phyloP scores from a whole-genome alignment of 768 basidiomycete species.

The Cyathus striatus region DNA sequence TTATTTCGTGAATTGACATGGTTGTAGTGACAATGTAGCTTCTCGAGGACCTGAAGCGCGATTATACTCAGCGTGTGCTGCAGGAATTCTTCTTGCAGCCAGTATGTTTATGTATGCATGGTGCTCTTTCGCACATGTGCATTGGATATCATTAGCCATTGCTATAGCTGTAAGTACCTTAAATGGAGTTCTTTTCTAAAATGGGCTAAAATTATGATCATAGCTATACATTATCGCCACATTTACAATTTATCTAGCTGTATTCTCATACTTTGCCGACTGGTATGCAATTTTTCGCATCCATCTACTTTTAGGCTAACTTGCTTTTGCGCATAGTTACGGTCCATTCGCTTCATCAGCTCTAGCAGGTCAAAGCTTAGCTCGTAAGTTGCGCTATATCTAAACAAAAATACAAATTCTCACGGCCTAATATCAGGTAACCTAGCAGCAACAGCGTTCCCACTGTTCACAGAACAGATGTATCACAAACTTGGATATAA shows the following conservation, averaged over 20 bases:
- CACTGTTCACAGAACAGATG: constrained; percentile 60
- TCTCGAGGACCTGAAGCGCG: constrained; percentile 52
- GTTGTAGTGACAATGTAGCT: constrained; percentile 19
- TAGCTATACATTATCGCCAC: constrained; percentile 43
- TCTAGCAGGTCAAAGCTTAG: constrained; percentile 61
- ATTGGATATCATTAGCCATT: constrained; percentile 58
- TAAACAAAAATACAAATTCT: not conserved
- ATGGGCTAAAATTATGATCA: not conserved
- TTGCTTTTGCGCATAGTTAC: constrained; percentile 25
- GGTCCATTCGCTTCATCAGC: constrained; percentile 66
- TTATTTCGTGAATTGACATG: not conserved
- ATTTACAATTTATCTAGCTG: constrained; percentile 52
- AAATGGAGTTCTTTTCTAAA: constrained; percentile 5
- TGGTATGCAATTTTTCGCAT: constrained; percentile 31
- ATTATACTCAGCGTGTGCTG: constrained; percentile 51
- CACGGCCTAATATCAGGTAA: constrained; percentile 34
- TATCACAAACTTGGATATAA: constrained; percentile 48
- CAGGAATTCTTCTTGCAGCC: constrained; percentile 45
- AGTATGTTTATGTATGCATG: constrained; percentile 76
- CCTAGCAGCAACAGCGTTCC: constrained; percentile 46
- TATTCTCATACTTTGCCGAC: constrained; percentile 61
- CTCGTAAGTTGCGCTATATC: constrained; percentile 29
- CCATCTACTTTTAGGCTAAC: constrained; percentile 4
- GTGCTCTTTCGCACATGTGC: constrained; percentile 48
- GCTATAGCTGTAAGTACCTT: constrained; percentile 35